Base-by-base conservation (phyloP, 116 monocot genomes). In the Papilionanthe hybrid region DNA sequence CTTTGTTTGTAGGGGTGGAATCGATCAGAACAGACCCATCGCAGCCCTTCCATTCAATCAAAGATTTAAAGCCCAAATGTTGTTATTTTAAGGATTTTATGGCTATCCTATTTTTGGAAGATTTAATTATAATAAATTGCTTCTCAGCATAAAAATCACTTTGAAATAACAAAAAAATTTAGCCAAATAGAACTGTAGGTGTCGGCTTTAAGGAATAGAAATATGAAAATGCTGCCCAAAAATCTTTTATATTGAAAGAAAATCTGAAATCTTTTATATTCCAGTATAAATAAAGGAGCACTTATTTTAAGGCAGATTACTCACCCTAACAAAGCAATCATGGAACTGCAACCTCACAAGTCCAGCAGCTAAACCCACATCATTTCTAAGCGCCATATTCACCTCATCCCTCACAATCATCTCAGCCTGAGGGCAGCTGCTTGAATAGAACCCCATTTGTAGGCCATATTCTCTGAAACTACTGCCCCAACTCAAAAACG, bases 321-420 rank as follows among this genome's bases (percentile, higher is more conserved):
- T 75, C 56, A 91, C 93, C 85, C 87, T 92, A 49, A 94, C 89
- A 72, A 92, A 94, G 79, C 92, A 94, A 42, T 94, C 94, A 68
- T 94, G 94, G 85, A 94, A 94, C 45, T 94, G 92, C 90, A 94
- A 87, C 76, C 92, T 85, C 7, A 92, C n/a, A 73, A 94, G 79
- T 7, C 85, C 88, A 20, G 90, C 90, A 45, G 87, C 82, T 20
- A 88, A 0, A 1, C 86, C 92, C 0, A 28, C 53, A 73, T 88
- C 71, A 19, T 25, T 45, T 0, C 4, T 47, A 5, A 87, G 5
- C 0, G 83, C 90, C 47, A 73, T 83, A 9, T 28, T 55, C 13
- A 92, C 90, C 67, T 85, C 92, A 3, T 78, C 42, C 44, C 72
- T 78, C 0, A 94, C 88, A 28, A 94, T 85, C 42, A 12, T 9